Percentiles rank a stretch among this genome's conserved stretches.
These are phyloP conservation scores for Barnettozyma vustinii DNA, from an alignment of 805 yeast genomes.

Conservation along the genomic window DNA sequence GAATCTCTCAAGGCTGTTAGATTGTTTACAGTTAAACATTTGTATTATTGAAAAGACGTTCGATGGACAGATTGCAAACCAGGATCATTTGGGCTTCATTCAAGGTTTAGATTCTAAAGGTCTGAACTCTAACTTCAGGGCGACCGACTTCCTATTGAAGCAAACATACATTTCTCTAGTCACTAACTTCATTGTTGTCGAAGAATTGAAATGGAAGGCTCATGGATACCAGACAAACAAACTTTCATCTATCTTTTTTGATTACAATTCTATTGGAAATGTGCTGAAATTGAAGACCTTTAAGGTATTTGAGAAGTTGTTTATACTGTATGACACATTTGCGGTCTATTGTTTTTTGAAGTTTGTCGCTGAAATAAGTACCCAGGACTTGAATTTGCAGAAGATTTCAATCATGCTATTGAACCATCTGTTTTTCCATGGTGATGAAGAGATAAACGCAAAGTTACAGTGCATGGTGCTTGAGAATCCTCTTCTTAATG, in stretches of 20 bases:
- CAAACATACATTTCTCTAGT: constrained; percentile 15
- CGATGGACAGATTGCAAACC: constrained; percentile 1
- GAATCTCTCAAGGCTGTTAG: constrained; percentile 13
- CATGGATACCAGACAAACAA: constrained; percentile 8
- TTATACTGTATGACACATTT: constrained; percentile 32
- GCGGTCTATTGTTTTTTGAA: constrained; percentile 31
- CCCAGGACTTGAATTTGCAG: constrained; percentile 32
- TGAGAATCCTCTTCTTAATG: constrained; percentile 23
- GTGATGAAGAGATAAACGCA: background rate
- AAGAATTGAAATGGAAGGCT: constrained; percentile 17
- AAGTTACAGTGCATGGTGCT: constrained; percentile 12
- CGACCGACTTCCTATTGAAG: constrained; percentile 10
- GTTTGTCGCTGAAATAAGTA: constrained; percentile 29
- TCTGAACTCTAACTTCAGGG: constrained; percentile 9
- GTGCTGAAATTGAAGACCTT: constrained; percentile 21
- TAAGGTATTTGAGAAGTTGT: constrained; percentile 29
- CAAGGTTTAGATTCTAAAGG: constrained; percentile 7
- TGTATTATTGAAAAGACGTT: constrained; percentile 10
- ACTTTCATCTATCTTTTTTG: constrained; percentile 10
- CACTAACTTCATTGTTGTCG: constrained; percentile 9
- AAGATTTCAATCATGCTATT: constrained; percentile 25
- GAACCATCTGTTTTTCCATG: constrained; percentile 27
- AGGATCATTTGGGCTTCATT: constrained; percentile 4
- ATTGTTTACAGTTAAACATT: constrained; percentile 11
- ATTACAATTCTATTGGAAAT: constrained; percentile 14